Evolutionary conservation across 352 stramenopile species (phyloP).

Genomic region (Plasmopara muralis): DNA sequence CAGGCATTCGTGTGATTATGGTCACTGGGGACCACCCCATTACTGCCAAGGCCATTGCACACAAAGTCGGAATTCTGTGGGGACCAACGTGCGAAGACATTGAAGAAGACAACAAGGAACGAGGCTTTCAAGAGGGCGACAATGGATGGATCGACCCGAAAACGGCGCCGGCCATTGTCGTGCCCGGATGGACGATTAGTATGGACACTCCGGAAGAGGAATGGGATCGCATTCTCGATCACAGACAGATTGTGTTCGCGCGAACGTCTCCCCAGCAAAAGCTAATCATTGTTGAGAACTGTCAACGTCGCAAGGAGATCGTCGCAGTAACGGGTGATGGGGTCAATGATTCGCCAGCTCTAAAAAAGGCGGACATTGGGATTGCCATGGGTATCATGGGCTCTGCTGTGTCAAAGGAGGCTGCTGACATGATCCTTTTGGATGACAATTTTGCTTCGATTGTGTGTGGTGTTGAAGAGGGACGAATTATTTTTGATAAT

Average conservation of each 20-base stretch:
- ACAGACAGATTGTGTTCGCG: constrained; percentile 93
- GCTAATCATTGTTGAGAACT: constrained; percentile 93
- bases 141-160: constrained; percentile 69
- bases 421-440: constrained; percentile 94
- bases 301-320: constrained; percentile 78
- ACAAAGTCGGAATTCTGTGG: constrained; percentile 92
- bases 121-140: constrained; percentile 52
- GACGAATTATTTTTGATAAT: constrained; percentile 94
- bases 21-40: constrained; percentile 91
- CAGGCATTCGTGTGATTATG: constrained; percentile 93
- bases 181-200: constrained; percentile 79
- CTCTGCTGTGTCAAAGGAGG: constrained; percentile 93
- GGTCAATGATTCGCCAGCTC: constrained; percentile 96
- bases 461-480: constrained; percentile 93
- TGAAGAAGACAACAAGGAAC: constrained; percentile 63
- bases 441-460: constrained; percentile 98
- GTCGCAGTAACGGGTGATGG: constrained; percentile 96
- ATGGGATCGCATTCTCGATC: constrained; percentile 81
- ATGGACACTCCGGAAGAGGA: constrained; percentile 66
- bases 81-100: constrained; percentile 79
- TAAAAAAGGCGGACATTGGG: constrained; percentile 97
- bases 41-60: constrained; percentile 91
- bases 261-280: constrained; percentile 93
- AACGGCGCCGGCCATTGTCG: constrained; percentile 69
- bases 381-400: constrained; percentile 98